phyloP scores from a whole-genome alignment of 108 stramenopile species.

The Heterococcus sp. region DNA sequence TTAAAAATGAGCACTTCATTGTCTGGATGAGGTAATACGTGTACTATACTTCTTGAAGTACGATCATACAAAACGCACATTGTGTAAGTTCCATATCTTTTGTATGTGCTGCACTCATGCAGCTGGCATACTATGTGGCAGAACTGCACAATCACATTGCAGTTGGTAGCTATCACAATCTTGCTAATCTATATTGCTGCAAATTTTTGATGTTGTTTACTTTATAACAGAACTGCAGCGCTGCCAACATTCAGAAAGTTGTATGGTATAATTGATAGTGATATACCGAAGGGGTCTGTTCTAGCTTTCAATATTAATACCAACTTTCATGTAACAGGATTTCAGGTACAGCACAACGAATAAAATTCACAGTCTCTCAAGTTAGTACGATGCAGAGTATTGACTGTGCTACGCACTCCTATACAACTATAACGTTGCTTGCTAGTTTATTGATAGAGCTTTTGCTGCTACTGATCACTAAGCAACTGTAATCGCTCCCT shows the following conservation, averaged over 20 bases:
- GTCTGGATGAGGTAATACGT: slow-evolving; percentile 99
- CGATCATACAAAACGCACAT: too few relatives aligned
- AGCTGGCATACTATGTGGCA: too few relatives aligned
- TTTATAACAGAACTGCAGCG: slow-evolving; percentile 64
- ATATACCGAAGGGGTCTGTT: slow-evolving; percentile 46
- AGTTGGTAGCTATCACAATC: too few relatives aligned
- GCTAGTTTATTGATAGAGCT: not conserved
- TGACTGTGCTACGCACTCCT: not conserved
- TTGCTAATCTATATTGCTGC: too few relatives aligned
- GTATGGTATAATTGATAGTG: slow-evolving; percentile 84
- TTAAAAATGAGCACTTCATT: slow-evolving; percentile 92
- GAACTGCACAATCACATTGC: too few relatives aligned
- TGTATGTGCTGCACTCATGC: too few relatives aligned
- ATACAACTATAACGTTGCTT: not conserved
- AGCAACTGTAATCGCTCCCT: not conserved
- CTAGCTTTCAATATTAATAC: slow-evolving; percentile 67
- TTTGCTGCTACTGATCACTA: not conserved
- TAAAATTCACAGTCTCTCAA: not conserved
- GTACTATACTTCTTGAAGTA: too few relatives aligned
- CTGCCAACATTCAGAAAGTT: slow-evolving; percentile 91
- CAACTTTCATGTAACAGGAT: slow-evolving; percentile 17
- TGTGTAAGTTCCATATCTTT: too few relatives aligned
- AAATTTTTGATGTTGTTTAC: too few relatives aligned
- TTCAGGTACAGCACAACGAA: not conserved
- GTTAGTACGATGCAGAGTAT: not conserved